Base-by-base conservation (phyloP, 805 yeast genomes). In the Kodamaea nitidulidarum region DNA sequence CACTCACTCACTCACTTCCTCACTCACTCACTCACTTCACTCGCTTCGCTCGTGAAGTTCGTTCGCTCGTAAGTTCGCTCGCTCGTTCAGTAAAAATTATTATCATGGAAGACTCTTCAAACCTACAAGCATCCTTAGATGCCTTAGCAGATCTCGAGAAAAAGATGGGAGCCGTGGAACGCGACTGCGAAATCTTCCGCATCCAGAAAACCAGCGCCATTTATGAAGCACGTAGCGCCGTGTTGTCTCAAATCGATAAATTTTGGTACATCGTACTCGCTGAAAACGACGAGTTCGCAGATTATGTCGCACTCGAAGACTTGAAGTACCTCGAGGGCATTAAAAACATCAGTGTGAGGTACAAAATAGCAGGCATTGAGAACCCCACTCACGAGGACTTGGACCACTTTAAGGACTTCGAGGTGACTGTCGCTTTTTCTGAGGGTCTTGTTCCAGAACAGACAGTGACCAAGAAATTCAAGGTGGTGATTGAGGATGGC, bases 221-320 rank as follows among this genome's bases (percentile, higher is more conserved):
- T 6, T 87, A 78, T 53, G 65, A 55, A 4, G 60, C 72, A 41
- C 69, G 97, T 49, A 70, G 85, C 16, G 65, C 51, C 5, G 61
- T 73, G n/a, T 66, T 81, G 11, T 40, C 50, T 4, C 56, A 68
- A 3, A 75, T 88, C 31, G 88, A 90, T 1, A 76, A 76, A 46
- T 88, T 91, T 59, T 91, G 98, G 98, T 82, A 84, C 51, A 75
- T 83, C 38, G 95, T 85, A 0, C 61, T 91, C 8, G 88, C 90
- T 2, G 87, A 85, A 54, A 84, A 84, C 51, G 83, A 84, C 37
- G 96, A 86, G 47, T 84, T 91, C 55, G 82, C 85, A 11, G 95
- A 88, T 46, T 87, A 76, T 56, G 67, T 90, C 14, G 72, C 79
- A 21, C 78, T 82, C 2, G 85, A 83, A 27, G 97, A 90, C 60